A percentile compares a stretch with the other conserved stretches of the same genome.
Evolutionary conservation across 169 alveolate species (phyloP).

Genomic region (Fabrea salina): DNA sequence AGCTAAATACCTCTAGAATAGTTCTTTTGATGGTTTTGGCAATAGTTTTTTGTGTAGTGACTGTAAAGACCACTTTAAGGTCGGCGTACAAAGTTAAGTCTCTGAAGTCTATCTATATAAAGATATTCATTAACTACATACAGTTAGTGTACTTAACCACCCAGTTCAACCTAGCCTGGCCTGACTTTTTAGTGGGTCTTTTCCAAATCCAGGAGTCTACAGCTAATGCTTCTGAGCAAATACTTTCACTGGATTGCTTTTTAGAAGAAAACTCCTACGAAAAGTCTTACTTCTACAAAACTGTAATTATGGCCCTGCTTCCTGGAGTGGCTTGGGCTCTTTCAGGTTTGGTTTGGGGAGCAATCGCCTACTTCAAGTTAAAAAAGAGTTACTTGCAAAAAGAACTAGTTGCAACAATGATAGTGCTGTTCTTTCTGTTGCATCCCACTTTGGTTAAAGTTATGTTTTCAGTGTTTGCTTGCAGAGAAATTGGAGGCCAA

Average conservation of each 20-base stretch:
- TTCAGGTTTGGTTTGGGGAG: not conserved
- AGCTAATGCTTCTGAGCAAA: not conserved
- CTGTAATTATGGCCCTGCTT: not conserved
- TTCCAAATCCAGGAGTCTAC: not conserved
- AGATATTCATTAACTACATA: conserved; percentile 47
- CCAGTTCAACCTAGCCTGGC: conserved; percentile 31
- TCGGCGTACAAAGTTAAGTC: conserved; percentile 14
- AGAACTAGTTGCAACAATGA: conserved; percentile 34
- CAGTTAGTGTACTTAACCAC: conserved; percentile 22
- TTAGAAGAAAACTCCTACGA: too few relatives aligned
- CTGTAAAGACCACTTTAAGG: not conserved
- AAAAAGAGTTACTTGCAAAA: not conserved
- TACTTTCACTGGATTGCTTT: conserved; percentile 22
- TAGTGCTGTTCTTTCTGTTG: conserved; percentile 44
- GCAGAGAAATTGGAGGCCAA: conserved; percentile 36
- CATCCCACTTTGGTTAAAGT: conserved; percentile 49
- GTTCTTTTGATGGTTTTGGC: too few relatives aligned
- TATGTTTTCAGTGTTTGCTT: conserved; percentile 45
- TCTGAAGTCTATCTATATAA: conserved; percentile 24
- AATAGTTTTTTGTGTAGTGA: not conserved
- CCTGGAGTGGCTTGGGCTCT: not conserved
- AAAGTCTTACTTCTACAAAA: not conserved
- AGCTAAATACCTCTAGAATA: too few relatives aligned
- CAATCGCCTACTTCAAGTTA: not conserved
- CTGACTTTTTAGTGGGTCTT: not conserved